Evolutionary conservation across 1,139 yeast species (phyloP).

Genomic region (Blastobotrys serpentis): DNA sequence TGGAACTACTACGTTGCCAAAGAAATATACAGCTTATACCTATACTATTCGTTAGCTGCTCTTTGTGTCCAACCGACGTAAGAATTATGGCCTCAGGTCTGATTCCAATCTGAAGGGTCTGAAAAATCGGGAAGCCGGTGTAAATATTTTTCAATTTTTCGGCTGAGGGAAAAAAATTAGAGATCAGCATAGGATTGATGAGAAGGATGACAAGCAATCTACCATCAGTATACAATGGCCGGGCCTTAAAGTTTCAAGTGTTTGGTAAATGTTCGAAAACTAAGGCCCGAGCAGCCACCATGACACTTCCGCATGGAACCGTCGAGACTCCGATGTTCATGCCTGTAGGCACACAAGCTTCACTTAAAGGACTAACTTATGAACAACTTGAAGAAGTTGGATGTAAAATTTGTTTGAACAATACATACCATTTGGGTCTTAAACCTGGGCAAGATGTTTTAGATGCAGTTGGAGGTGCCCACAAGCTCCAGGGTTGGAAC

Average conservation of each 20-base stretch:
- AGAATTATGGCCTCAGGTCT: background rate
- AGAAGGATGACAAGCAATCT: conserved; percentile 1
- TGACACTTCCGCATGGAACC: conserved; percentile 45
- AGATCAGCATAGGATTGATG: background rate
- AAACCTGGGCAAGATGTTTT: conserved; percentile 46
- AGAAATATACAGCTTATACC: no score
- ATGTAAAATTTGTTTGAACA: conserved; percentile 45
- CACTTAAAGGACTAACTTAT: conserved; percentile 46
- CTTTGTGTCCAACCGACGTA: no score
- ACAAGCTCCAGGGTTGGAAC: conserved; percentile 44
- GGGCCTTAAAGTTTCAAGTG: conserved; percentile 42
- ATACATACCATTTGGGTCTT: conserved; percentile 46
- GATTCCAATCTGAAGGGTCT: no score
- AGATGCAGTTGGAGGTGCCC: conserved; percentile 47
- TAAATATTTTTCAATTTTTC: background rate
- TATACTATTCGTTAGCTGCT: no score
- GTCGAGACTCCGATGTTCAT: conserved; percentile 48
- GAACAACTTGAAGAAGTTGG: conserved; percentile 43
- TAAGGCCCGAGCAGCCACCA: conserved; percentile 46
- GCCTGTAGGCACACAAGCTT: conserved; percentile 51
- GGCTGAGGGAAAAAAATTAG: background rate
- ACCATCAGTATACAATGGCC: conserved; percentile 23
- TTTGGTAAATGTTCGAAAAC: conserved; percentile 43
- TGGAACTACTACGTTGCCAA: no score
- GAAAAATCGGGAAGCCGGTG: no score